Base-by-base conservation (phyloP, 2,329 filamentous ascomycete genomes). In the Dactylonectria macrodidyma region DNA sequence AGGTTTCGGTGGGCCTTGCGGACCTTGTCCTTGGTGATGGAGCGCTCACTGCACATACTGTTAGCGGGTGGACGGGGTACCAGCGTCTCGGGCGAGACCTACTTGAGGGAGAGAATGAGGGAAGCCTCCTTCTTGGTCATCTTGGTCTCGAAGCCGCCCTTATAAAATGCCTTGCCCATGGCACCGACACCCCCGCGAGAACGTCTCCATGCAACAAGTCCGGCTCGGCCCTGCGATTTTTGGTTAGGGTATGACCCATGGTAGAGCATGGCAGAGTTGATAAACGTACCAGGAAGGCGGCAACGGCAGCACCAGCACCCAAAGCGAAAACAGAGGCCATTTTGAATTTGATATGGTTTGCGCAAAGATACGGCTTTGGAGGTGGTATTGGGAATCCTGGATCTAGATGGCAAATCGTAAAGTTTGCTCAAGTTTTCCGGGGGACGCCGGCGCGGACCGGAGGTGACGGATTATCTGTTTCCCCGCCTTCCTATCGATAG, bases 131-230 rank as follows among this genome's bases (percentile, higher is more conserved):
- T 91, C 81, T 92, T 90, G 81, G 91, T 98, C 95, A 99, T 99
- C 83, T 92, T 93, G 68, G 91, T 87, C 85, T 99, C 96, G 80
- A 99, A 99, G n/a, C 96, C 96, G 74, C 96, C 96, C 84, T 98
- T 99, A 88, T 98, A 98, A 80, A 95, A 99, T 48, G 95, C 91
- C 82, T 95, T 95, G 76, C 96, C 96, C 75, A 97, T 85, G 41
- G 93, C 91, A 73, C 92, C 93, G 55, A 93, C 87, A 71, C 92
- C 92, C 70, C 93, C 93, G 70, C 93, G 89, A 67, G 92, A 97
- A 77, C 94, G 90, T 71, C 95, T 91, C 81, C 95, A 89, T 75
- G 96, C 96, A 77, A 98, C 93, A 46, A 97, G 89, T 76, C 95
- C 95, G 68, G 96, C 95, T 79, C 96, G 94, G 73, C 96, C 95